Percentiles rank a stretch among this genome's conserved stretches.
Conservation (phyloP, 192 early-diverging fungal genomes). For the Umbelopsis sp. region DNA sequence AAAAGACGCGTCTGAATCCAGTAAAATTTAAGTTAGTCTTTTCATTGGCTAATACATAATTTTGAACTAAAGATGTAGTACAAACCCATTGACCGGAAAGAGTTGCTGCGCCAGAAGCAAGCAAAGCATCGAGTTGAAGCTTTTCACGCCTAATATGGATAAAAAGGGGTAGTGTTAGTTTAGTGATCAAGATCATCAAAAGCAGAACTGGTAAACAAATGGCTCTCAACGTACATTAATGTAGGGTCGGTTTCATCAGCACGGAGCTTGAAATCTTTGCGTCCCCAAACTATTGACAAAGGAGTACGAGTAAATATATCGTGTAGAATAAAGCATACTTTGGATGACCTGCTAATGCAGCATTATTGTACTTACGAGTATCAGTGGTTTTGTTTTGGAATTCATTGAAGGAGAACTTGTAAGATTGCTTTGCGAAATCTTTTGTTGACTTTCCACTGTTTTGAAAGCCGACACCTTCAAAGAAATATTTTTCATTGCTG, state of each 20-base stretch:
- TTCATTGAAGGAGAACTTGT: slow-evolving; percentile 45
- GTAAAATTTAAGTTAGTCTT: background rate
- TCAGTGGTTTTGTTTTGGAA: slow-evolving; percentile 36
- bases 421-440: slow-evolving; percentile 53
- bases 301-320: background rate
- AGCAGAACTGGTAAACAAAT: background rate
- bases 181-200: background rate
- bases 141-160: slow-evolving; percentile 41
- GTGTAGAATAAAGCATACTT: background rate
- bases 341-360: background rate
- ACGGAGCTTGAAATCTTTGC: slow-evolving; percentile 48
- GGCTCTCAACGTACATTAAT: slow-evolving; percentile 25
- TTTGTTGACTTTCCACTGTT: slow-evolving; percentile 52
- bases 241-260: slow-evolving; percentile 49
- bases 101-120: slow-evolving; percentile 45
- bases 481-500: slow-evolving; percentile 39
- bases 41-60: too few relatives aligned
- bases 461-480: slow-evolving; percentile 39
- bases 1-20: slow-evolving; percentile 34
- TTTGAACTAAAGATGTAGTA: background rate
- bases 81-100: slow-evolving; percentile 45
- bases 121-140: slow-evolving; percentile 42
- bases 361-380: background rate
- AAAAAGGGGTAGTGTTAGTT: background rate
- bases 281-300: slow-evolving; percentile 35